Evolutionary conservation across 106 monocot genomes (phyloP), one percentile per base, ranked within the genome.

Genomic region (Allium fistulosum): DNA sequence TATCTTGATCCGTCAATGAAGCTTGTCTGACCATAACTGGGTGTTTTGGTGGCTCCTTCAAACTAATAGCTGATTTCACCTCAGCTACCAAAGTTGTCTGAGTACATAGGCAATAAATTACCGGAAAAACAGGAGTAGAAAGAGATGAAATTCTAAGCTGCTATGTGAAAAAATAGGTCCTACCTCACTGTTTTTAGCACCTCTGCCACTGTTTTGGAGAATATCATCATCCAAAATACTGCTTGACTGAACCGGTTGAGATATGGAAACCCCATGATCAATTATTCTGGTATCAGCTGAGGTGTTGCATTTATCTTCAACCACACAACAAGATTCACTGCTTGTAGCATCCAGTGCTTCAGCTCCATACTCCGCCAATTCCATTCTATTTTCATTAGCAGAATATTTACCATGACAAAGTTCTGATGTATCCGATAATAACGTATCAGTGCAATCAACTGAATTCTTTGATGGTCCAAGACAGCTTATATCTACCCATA

Each of bases 111-210:
- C 8, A 67, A 67, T 11, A 67, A 10, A 8, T 48, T 49, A 65
- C 16, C 8, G 12, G n/a, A 45, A 10, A 26, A 61, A 15, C 10
- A 27, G 7, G 58, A 58, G 7, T 18, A 16, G 18, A 15, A 15
- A 58, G 57, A 57, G 13, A 0, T 13, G 57, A 57, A 57, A 5
- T 9, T 57, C 57, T 13, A 57, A 57, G 57, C 57, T 57, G n/a
- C 17, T 6, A 14, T 58, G 58, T 14, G 18, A 7, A 16, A 58
- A 18, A 58, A 18, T 11, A 58, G 58, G 4, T 16, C 15, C 22
- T 79, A 93, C 92, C 92, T 88, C 85, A 49, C 59, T 83, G 69
- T 14, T 79, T 79, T 81, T 88, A 49, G 83, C 88, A 77, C 81
- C 83, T 63, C 49, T 48, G 27, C 83, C 56, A 50, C 76, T 66